These are phyloP conservation scores for Annulohypoxylon truncatum DNA, from an alignment of 2,329 filamentous ascomycete species.

Conservation along the genomic window DNA sequence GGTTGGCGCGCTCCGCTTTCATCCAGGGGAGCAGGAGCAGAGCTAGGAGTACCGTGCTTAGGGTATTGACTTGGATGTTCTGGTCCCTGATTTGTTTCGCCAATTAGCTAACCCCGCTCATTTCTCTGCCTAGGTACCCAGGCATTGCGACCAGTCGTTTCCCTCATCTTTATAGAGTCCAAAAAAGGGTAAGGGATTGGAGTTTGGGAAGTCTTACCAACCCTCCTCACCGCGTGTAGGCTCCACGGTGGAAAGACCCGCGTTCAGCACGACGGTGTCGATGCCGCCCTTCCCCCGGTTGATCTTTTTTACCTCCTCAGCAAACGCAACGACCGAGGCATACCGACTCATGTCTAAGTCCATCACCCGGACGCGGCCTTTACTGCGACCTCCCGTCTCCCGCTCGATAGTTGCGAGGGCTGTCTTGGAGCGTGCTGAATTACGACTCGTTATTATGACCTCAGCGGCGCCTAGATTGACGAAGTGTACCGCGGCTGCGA, in stretches of 20 bases:
- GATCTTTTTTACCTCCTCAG: constrained; percentile 40
- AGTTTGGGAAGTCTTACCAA: constrained; percentile 40
- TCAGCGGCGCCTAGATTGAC: constrained; percentile 54
- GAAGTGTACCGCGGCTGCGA: constrained; percentile 55
- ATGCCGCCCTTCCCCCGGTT: constrained; percentile 39
- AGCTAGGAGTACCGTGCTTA: constrained; percentile 66
- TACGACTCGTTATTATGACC: constrained; percentile 56
- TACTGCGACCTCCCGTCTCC: constrained; percentile 38
- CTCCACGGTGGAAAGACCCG: constrained; percentile 40
- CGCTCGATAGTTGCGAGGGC: constrained; percentile 54
- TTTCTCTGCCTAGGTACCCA: neutral
- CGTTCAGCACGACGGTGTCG: constrained; percentile 46
- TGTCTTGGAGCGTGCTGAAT: constrained; percentile 50
- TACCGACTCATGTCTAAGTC: constrained; percentile 47
- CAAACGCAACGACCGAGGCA: constrained; percentile 42
- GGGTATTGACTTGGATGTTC: constrained; percentile 67
- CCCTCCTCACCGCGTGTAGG: constrained; percentile 43
- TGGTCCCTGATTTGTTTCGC: constrained; percentile 53
- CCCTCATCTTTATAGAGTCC: neutral
- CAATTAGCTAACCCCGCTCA: neutral
- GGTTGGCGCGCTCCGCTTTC: constrained; percentile 42
- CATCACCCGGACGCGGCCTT: constrained; percentile 39
- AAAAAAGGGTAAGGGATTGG: neutral
- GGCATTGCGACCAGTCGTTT: too few species aligned
- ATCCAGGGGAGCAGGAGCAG: constrained; percentile 64